A percentile compares a stretch with the other conserved stretches of the same genome.
These are phyloP conservation scores for Barnettozyma vustinii DNA, from an alignment of 805 yeast genomes.

Conservation along the genomic window DNA sequence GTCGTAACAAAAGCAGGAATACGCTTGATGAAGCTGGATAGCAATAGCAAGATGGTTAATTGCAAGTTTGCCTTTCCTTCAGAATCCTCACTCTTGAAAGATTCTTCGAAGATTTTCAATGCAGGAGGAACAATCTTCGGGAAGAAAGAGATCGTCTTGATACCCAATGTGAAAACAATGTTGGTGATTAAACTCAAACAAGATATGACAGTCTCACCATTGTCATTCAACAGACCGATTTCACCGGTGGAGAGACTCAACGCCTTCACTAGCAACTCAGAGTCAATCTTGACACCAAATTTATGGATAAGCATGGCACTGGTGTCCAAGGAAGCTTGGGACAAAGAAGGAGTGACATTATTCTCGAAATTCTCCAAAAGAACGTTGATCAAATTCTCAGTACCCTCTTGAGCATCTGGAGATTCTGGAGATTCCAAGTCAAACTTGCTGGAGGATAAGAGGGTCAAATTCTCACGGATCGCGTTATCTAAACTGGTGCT, in stretches of 20 bases:
- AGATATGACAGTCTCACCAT: conserved; percentile 64
- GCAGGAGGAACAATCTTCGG: conserved; percentile 80
- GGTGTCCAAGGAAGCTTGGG: conserved; percentile 68
- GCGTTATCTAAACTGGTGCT: conserved; percentile 32
- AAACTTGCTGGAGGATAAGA: conserved; percentile 62
- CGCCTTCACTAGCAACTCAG: conserved; percentile 41
- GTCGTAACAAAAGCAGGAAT: conserved; percentile 82
- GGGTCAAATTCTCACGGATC: conserved; percentile 56
- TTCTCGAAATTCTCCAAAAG: conserved; percentile 36
- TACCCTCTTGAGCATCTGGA: conserved; percentile 42
- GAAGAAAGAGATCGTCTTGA: conserved; percentile 77
- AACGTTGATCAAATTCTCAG: conserved; percentile 44
- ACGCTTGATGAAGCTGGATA: conserved; percentile 71
- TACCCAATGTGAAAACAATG: conserved; percentile 71
- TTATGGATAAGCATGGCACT: conserved; percentile 56
- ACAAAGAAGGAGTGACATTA: conserved; percentile 36
- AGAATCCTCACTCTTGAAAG: conserved; percentile 17
- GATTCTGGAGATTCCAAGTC: conserved; percentile 58
- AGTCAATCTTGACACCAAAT: conserved; percentile 49
- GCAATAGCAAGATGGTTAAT: conserved; percentile 62
- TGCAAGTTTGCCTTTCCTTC: conserved; percentile 42
- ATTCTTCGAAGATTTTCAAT: conserved; percentile 48
- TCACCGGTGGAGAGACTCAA: conserved; percentile 47
- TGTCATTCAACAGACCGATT: conserved; percentile 46
- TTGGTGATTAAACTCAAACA: conserved; percentile 69